Conservation (phyloP, 305 asterid species). For the Caryopteris hybrid region DNA sequence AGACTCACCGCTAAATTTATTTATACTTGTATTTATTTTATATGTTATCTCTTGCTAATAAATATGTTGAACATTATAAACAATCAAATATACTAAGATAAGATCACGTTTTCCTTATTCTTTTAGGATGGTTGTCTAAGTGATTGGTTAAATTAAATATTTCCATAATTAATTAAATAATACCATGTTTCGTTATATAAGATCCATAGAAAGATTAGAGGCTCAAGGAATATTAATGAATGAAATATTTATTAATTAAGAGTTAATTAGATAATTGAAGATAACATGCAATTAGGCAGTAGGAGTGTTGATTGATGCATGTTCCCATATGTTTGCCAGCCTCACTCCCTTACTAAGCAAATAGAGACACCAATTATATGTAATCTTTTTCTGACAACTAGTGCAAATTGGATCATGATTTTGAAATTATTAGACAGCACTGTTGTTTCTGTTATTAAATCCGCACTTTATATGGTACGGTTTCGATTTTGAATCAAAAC, state of each 20-base stretch:
- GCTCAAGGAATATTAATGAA: not conserved
- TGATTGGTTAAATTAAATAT: not conserved
- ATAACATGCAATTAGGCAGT: conserved; percentile 31
- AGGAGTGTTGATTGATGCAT: conserved; percentile 24
- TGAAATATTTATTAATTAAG: not conserved
- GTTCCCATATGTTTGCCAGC: conserved; percentile 44
- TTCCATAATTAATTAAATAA: not conserved
- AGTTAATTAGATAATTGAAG: conserved; percentile 23
- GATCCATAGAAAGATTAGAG: not conserved
- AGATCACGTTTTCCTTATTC: not conserved
- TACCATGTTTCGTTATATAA: not conserved
- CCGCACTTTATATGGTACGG: too few species aligned
- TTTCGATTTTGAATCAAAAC: too few species aligned
- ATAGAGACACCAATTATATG: conserved; percentile 19
- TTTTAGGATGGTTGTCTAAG: not conserved
- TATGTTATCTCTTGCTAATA: too few species aligned
- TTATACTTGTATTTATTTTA: too few species aligned
- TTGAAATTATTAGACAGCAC: too few species aligned
- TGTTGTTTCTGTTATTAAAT: too few species aligned
- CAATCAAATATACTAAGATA: too few species aligned
- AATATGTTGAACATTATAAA: too few species aligned
- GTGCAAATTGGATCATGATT: not conserved
- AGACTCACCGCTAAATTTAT: too few species aligned
- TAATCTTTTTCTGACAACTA: not conserved
- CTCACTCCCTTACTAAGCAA: conserved; percentile 24